Evolutionary conservation across 345 rosid genomes (phyloP).

Genomic region (Mallotus nudiflorus): DNA sequence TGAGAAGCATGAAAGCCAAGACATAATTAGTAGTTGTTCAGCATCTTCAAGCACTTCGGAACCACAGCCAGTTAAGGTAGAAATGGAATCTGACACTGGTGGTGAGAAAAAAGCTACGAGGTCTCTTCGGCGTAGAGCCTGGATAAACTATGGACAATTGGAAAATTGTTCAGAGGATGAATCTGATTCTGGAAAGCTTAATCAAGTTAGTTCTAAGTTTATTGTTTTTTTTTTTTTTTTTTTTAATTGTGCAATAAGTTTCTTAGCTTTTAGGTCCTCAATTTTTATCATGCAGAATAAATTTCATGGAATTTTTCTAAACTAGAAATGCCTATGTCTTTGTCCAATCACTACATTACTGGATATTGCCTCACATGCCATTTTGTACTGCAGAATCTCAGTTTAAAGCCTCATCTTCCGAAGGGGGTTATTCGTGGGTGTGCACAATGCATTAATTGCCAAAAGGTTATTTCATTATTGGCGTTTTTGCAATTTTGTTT

Average conservation of each 20-base stretch:
- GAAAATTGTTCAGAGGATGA: slow-evolving; percentile 52
- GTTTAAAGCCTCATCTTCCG: slow-evolving; percentile 51
- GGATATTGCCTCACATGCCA: slow-evolving; percentile 6
- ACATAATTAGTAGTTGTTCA: slow-evolving; percentile 32
- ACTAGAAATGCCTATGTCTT: not conserved
- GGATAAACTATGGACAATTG: slow-evolving; percentile 54
- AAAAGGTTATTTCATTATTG: slow-evolving; percentile 62
- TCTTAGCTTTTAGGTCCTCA: not conserved
- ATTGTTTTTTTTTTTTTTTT: not conserved
- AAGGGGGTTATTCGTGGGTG: slow-evolving; percentile 86
- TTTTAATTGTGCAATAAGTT: not conserved
- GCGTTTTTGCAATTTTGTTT: not conserved
- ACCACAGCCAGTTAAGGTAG: slow-evolving; percentile 45
- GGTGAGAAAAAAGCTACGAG: slow-evolving; percentile 45
- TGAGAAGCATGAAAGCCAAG: slow-evolving; percentile 37
- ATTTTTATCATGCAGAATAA: not conserved
- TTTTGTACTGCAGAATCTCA: slow-evolving; percentile 49
- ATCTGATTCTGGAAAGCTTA: slow-evolving; percentile 44
- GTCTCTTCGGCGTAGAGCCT: slow-evolving; percentile 58
- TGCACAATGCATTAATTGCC: slow-evolving; percentile 74
- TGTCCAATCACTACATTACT: slow-evolving; percentile 1
- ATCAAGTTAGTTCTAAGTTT: slow-evolving; percentile 44
- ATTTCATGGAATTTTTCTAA: not conserved
- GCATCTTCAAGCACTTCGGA: slow-evolving; percentile 44
- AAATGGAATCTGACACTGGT: slow-evolving; percentile 36